phyloP scores from a whole-genome alignment of 176 grass and related monocot genomes.

The Aegilops sharonensis region DNA sequence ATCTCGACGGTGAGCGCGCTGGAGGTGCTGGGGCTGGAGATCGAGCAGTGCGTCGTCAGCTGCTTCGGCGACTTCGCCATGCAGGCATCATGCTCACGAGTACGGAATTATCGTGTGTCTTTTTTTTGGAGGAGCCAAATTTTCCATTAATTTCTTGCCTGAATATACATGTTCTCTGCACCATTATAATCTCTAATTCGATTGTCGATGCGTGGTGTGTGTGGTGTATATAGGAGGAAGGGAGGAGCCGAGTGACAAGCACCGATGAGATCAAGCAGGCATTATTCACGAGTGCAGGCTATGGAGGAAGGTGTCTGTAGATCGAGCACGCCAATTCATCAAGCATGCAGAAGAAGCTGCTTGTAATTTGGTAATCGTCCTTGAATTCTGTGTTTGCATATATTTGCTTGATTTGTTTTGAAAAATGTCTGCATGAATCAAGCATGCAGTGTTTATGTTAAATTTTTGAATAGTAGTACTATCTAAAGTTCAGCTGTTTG shows the following conservation, averaged over 20 bases:
- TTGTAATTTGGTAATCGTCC: not conserved
- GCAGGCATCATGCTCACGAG: slow-evolving; percentile 73
- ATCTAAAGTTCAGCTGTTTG: slow-evolving; percentile 8
- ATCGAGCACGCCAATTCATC: not conserved
- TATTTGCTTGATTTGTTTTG: not conserved
- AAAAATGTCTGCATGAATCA: slow-evolving; percentile 7
- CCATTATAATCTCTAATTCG: not conserved
- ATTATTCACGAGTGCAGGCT: slow-evolving; percentile 77
- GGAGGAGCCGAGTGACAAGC: slow-evolving; percentile 47
- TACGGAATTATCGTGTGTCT: not conserved
- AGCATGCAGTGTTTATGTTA: not conserved
- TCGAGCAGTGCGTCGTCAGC: slow-evolving; percentile 75
- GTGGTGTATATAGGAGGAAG: slow-evolving; percentile 35
- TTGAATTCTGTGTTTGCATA: not conserved
- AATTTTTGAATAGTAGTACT: not conserved
- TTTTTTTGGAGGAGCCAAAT: not conserved
- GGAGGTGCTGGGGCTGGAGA: slow-evolving; percentile 63
- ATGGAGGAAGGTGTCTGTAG: slow-evolving; percentile 64
- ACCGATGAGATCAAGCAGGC: slow-evolving; percentile 83
- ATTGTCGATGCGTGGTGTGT: slow-evolving; percentile 5
- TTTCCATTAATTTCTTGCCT: not conserved
- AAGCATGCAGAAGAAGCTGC: not conserved
- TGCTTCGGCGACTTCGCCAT: slow-evolving; percentile 87
- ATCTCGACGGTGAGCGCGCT: slow-evolving; percentile 59
- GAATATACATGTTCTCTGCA: not conserved